Percentiles rank a stretch among this genome's conserved stretches.
These are phyloP conservation scores for Rhipidocladum racemiflorum DNA, from an alignment of 176 grass and related monocot genomes.

Conservation along the genomic window DNA sequence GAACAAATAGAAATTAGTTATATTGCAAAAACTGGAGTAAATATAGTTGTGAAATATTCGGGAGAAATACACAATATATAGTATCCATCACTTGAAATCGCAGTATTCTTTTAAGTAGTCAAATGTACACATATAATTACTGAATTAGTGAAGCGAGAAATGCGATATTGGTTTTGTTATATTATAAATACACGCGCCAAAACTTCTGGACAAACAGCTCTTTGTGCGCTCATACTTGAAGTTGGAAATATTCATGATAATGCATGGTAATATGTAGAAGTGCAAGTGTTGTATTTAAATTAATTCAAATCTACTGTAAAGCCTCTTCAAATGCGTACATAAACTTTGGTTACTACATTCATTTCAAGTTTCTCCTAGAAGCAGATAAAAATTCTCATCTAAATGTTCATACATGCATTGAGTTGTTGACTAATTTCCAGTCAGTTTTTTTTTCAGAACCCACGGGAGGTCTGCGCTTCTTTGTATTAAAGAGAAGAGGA, in stretches of 20 bases:
- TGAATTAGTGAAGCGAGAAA: background rate
- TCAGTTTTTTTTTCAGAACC: too few relatives aligned
- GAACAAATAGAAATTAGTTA: background rate
- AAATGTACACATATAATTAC: background rate
- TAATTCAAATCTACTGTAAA: background rate
- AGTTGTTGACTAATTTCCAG: background rate
- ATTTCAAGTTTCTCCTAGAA: background rate
- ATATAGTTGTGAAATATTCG: background rate
- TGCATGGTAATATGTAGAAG: background rate
- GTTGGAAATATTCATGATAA: background rate
- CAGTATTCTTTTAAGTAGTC: background rate
- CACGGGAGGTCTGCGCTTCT: too few relatives aligned
- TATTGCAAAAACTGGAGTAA: background rate
- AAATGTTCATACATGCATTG: background rate
- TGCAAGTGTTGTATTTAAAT: background rate
- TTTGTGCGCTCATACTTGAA: background rate
- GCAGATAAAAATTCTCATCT: background rate
- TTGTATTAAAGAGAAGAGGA: too few relatives aligned
- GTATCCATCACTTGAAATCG: background rate
- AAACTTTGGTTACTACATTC: background rate
- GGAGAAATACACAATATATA: background rate
- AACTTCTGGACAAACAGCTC: background rate
- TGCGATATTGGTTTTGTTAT: background rate
- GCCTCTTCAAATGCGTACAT: background rate
- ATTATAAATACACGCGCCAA: background rate